A percentile compares a stretch with the other conserved stretches of the same genome.
Evolutionary conservation across 345 rosid species (phyloP).

Genomic region (Barbarea vulgaris): DNA sequence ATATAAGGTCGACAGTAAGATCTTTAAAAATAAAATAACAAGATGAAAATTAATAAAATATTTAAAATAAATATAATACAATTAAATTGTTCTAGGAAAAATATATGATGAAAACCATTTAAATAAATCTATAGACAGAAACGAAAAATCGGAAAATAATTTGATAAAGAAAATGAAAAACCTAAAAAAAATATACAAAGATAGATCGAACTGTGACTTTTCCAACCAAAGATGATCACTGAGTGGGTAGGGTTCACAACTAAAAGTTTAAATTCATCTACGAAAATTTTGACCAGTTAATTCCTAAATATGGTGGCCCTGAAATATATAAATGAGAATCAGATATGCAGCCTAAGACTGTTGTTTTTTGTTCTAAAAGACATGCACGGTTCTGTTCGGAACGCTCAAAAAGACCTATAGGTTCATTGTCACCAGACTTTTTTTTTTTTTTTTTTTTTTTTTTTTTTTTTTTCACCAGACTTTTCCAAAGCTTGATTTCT

Average conservation of each 20-base stretch:
- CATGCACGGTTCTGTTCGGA: neutral
- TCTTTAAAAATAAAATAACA: neutral
- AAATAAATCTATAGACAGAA: neutral
- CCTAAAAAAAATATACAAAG: neutral
- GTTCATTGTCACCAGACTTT: neutral
- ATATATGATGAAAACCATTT: neutral
- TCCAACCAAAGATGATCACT: neutral
- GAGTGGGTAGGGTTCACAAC: neutral
- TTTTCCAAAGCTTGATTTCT: neutral
- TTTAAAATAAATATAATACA: too few relatives aligned
- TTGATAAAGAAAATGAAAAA: neutral
- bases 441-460: too few relatives aligned
- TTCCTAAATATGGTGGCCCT: neutral
- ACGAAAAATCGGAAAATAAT: neutral
- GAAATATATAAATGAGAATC: neutral
- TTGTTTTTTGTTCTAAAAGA: neutral
- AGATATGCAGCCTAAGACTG: neutral
- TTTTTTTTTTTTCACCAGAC: too few relatives aligned
- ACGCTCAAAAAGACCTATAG: too few relatives aligned
- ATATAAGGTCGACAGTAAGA: neutral
- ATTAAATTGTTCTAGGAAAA: too few relatives aligned
- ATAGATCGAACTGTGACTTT: neutral
- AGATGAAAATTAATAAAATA: too few relatives aligned
- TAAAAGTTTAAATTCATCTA: neutral
- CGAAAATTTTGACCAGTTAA: neutral